Evolutionary conservation across 768 basidiomycete genomes (phyloP), one percentile per base, ranked within the genome.

Genomic region (Pleurotus ostreatus): DNA sequence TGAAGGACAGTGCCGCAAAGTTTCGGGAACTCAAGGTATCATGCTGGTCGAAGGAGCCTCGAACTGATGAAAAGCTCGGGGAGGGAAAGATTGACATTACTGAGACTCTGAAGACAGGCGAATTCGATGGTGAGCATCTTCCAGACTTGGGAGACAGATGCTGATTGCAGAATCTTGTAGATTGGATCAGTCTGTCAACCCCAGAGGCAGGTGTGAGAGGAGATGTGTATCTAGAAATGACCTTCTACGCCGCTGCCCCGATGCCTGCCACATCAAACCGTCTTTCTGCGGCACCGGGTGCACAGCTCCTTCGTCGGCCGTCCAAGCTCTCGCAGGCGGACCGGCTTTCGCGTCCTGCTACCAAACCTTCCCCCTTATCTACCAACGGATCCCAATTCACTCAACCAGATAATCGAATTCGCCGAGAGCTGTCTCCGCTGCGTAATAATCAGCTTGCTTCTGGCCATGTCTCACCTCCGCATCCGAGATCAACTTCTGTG

Each of bases 201-300:
- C 30, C 30, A 9, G 71, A 77, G 55, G 71, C 78, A 30, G 80
- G 82, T 46, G 85, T 83, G 6, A 84, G 90, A 20, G 95, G 95
- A 5, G 92, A 97, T 54, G 61, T 96, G 8, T 97, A 91, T 66
- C 78, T 97, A 13, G 95, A 98, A 69, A 88, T 97, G 84, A 98
- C 95, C 1, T 98, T 85, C 74, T 98, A 84, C 70, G 81, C 92
- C 2, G 84, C 87, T 55, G 80, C 77, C 3, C 83, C 85, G 6
- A 74, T 78, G n/a, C 70, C 84, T 62, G 55, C 67, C 16, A 2
- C 30, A 9, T 56, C 65, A 61, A 66, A 41, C 66, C 62, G 56
- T 64, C 63, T 57, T 70, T 23, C 62, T 68, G 15, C 57, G 58
- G 67, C 60, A 40, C 65, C 59, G 45, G 72, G 55, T 60, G 60